These are phyloP conservation scores for Clavariopsis aquatica DNA, from an alignment of 495 filamentous ascomycete genomes.

Conservation along the genomic window DNA sequence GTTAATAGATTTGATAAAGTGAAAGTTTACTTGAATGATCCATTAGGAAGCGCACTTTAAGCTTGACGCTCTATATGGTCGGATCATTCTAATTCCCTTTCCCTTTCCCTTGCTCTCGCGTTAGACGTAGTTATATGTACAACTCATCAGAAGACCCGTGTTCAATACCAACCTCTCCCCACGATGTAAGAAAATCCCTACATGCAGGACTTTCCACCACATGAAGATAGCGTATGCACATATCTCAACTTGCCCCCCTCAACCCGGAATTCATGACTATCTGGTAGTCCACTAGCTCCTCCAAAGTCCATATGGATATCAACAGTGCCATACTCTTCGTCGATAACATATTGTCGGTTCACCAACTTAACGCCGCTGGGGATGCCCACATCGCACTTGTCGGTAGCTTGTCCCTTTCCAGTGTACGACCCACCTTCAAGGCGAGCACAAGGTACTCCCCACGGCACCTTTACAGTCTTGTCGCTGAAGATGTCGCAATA, in stretches of 20 bases:
- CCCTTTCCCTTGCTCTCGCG: too few relatives aligned
- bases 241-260: conserved; percentile 53
- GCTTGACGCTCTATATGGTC: too few relatives aligned
- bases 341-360: conserved; percentile 55
- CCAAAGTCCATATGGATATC: conserved; percentile 51
- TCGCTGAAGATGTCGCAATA: conserved; percentile 36
- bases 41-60: too few relatives aligned
- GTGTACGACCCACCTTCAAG: conserved; percentile 51
- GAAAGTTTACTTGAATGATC: too few relatives aligned
- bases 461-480: conserved; percentile 35
- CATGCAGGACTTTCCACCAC: conserved; percentile 32
- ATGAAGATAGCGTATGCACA: conserved; percentile 48
- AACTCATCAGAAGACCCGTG: background rate
- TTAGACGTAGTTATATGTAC: too few relatives aligned
- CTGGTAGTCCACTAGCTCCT: conserved; percentile 43
- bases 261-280: conserved; percentile 55
- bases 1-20: too few relatives aligned
- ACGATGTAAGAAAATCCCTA: too few relatives aligned
- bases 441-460: conserved; percentile 44
- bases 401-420: conserved; percentile 16
- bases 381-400: conserved; percentile 27
- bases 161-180: background rate
- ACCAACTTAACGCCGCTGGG: conserved; percentile 41
- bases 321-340: conserved; percentile 53
- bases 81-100: too few relatives aligned